phyloP scores from a whole-genome alignment of 148 eudicot species.

The Rhododendron williamsianum region DNA sequence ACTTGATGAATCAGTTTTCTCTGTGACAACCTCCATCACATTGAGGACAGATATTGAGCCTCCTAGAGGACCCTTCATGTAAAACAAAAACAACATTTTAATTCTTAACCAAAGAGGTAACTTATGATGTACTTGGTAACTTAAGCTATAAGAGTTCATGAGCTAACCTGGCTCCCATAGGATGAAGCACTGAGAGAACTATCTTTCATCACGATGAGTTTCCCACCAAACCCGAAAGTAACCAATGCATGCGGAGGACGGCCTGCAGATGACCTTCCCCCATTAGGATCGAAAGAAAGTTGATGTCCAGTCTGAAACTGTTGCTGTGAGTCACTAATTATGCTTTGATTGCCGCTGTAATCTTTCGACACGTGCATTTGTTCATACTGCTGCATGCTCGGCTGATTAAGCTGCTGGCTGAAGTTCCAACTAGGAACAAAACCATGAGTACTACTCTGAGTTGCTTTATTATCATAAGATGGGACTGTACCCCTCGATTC shows the following conservation, averaged over 20 bases:
- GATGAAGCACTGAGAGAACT: conserved; percentile 31
- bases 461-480: conserved; percentile 19
- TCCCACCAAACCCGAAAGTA: conserved; percentile 90
- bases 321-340: conserved; percentile 35
- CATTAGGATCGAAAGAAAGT: conserved; percentile 28
- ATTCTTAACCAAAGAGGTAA: background rate
- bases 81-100: conserved; percentile 11
- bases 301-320: conserved; percentile 33
- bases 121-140: background rate
- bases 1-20: conserved; percentile 31
- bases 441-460: conserved; percentile 24
- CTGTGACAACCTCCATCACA: conserved; percentile 49
- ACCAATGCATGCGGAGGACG: conserved; percentile 84
- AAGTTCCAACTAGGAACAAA: conserved; percentile 39
- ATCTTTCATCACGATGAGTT: conserved; percentile 72
- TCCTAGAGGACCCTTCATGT: conserved; percentile 61
- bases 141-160: background rate
- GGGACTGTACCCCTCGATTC: conserved; percentile 24
- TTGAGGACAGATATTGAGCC: conserved; percentile 53
- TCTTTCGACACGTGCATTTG: conserved; percentile 29
- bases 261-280: conserved; percentile 65
- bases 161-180: conserved; percentile 60
- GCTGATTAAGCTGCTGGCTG: conserved; percentile 34
- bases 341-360: conserved; percentile 32
- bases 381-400: conserved; percentile 34